Base-by-base conservation (phyloP, 148 eudicot genomes). In the Chenopodium suecicum region DNA sequence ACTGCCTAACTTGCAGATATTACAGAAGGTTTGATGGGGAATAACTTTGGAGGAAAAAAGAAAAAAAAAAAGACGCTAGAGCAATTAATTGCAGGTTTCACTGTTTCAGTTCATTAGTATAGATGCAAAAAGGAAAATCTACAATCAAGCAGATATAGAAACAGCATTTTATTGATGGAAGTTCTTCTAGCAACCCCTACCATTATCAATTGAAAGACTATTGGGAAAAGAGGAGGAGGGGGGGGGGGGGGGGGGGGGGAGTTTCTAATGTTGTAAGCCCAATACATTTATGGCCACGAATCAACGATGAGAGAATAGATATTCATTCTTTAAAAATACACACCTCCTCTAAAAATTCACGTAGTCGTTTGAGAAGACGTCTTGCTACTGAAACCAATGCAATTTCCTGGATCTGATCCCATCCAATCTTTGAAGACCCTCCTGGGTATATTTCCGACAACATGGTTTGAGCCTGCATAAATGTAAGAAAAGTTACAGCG, bases 381-480 rank as follows among this genome's bases (percentile, higher is more conserved):
- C 87, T 92, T 52, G 91, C 90, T n/a, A 97, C 89, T 82, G 99
- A 92, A 80, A 94, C 90, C 80, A 94, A 90, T 32, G 93, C 98
- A 85, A 90, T 89, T 88, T 97, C 99, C 82, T 79, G 93, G 78
- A 97, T 90, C 88, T 94, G 99, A 83, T 97, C 98, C 95, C 98
- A 97, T 68, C 99, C 99, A 76, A 82, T 82, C 91, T 92, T 97
- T 71, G 97, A 92, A 82, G 97, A 83, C 86, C 87, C 90, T 52
- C 99, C 99, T 69, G 99, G 99, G 85, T 94, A 97, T 76, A 97
- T 97, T 85, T 94, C 99, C 67, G 99, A 94, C 65, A 97, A 79
- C 99, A 94, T 92, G 73, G 87, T 79, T 84, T 97, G 95, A 77
- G 99, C 99, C 99, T 97, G 85, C 88, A 87, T 50, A 80, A 9